Evolutionary conservation across 192 early-diverging fungal species (phyloP).

Genomic region (Backusella liffmaniae): DNA sequence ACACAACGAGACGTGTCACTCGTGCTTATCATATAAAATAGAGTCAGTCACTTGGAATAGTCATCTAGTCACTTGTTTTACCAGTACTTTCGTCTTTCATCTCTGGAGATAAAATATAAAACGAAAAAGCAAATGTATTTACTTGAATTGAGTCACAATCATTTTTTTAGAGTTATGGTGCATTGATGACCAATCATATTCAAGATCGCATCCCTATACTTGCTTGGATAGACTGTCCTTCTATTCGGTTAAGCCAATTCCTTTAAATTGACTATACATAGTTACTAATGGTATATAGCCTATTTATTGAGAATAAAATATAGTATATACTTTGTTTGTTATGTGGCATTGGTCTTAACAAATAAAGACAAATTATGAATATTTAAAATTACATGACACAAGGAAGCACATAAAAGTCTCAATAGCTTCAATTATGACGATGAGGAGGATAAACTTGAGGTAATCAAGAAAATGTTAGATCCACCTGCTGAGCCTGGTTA

Average conservation of each 20-base stretch:
- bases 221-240: too few species aligned
- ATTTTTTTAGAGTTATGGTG: too few species aligned
- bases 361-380: too few species aligned
- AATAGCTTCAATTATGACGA: not conserved
- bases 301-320: too few species aligned
- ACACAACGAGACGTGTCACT: constrained; percentile 38
- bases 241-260: too few species aligned
- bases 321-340: too few species aligned
- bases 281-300: too few species aligned
- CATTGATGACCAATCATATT: too few species aligned
- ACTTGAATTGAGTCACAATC: too few species aligned
- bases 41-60: not conserved
- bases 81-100: not conserved
- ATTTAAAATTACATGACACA: not conserved
- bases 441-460: not conserved
- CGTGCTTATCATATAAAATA: not conserved
- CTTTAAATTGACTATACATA: too few species aligned
- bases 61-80: not conserved
- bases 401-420: not conserved
- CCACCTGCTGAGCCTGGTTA: not conserved
- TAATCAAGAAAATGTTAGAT: not conserved
- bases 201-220: too few species aligned
- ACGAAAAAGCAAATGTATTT: not conserved
- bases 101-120: not conserved
- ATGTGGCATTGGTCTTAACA: too few species aligned